These are phyloP conservation scores for Cladosporium sp. DNA, from an alignment of 2,329 filamentous ascomycete genomes.

Conservation along the genomic window DNA sequence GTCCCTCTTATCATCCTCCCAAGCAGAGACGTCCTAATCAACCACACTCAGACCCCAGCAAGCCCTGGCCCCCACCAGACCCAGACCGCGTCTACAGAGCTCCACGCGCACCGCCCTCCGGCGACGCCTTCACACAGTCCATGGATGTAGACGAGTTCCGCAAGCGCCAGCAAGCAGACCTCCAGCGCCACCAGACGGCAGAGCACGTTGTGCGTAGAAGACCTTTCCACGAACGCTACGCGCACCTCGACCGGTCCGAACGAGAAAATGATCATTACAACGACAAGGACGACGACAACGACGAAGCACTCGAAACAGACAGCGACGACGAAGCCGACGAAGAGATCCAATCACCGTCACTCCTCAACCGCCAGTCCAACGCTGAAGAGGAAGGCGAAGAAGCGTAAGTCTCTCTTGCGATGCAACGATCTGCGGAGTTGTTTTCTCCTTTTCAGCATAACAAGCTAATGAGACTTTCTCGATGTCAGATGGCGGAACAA, in stretches of 20 bases:
- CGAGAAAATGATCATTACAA: slow-evolving; percentile 23
- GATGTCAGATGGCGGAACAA: slow-evolving; percentile 64
- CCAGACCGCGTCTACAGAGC: slow-evolving; percentile 47
- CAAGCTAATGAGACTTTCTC: too few relatives aligned
- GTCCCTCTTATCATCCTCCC: slow-evolving; percentile 22
- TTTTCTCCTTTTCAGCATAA: too few relatives aligned
- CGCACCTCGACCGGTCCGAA: slow-evolving; percentile 27
- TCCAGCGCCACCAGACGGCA: slow-evolving; percentile 36
- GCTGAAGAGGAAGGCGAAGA: slow-evolving; percentile 49
- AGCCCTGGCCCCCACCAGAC: slow-evolving; percentile 53
- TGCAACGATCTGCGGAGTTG: neutral
- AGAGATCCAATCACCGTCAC: slow-evolving; percentile 21
- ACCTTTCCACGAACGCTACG: slow-evolving; percentile 45
- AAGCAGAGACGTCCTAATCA: neutral
- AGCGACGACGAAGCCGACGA: slow-evolving; percentile 43
- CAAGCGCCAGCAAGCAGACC: slow-evolving; percentile 54
- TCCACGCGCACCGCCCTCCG: slow-evolving; percentile 26
- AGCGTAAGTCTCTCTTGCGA: slow-evolving; percentile 30
- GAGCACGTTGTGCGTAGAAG: slow-evolving; percentile 40
- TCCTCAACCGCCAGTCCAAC: neutral
- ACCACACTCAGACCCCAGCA: slow-evolving; percentile 32
- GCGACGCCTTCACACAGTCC: slow-evolving; percentile 41
- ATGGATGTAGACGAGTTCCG: slow-evolving; percentile 55
- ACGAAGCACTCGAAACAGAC: slow-evolving; percentile 44
- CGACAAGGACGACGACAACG: slow-evolving; percentile 26